A percentile compares a stretch with the other conserved stretches of the same genome.
phyloP scores from a whole-genome alignment of 1,139 yeast species.

The Blastobotrys raffinosifermentans region DNA sequence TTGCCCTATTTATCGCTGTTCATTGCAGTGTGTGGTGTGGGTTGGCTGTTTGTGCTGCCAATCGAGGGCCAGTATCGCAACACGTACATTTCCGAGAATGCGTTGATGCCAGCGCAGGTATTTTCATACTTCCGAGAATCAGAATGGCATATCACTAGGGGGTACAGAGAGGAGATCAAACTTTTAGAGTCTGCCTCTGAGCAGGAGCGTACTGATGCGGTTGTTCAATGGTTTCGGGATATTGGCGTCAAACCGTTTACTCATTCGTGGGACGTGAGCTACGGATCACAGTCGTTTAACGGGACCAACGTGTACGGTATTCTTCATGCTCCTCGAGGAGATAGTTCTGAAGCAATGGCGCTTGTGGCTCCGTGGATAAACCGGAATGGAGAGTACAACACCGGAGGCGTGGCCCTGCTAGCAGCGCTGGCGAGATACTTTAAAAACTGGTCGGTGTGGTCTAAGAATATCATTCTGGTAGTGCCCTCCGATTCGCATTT shows the following conservation, averaged over 20 bases:
- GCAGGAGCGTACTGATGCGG: constrained; percentile 37
- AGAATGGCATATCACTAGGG: constrained; percentile 90
- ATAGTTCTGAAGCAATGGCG: constrained; percentile 93
- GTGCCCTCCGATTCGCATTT: constrained; percentile 67
- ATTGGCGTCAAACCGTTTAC: constrained; percentile 67
- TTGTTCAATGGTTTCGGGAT: constrained; percentile 59
- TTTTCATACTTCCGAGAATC: constrained; percentile 87
- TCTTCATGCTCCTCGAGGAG: constrained; percentile 91
- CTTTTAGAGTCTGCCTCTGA: constrained; percentile 30
- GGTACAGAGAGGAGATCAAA: constrained; percentile 62
- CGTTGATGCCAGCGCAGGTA: constrained; percentile 95
- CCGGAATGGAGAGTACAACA: constrained; percentile 51
- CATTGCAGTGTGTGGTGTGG: constrained; percentile 53
- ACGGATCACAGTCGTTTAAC: constrained; percentile 36
- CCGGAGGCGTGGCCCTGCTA: constrained; percentile 74
- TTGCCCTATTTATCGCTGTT: constrained; percentile 62
- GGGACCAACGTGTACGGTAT: constrained; percentile 70
- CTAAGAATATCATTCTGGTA: constrained; percentile 84
- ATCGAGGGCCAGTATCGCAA: constrained; percentile 72
- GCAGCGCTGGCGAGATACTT: constrained; percentile 75
- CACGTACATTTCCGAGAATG: constrained; percentile 92
- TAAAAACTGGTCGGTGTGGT: constrained; percentile 86
- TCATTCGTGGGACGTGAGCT: constrained; percentile 35
- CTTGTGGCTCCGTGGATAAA: constrained; percentile 84
- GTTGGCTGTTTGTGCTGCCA: constrained; percentile 69